Evolutionary conservation across 2,329 filamentous ascomycete genomes (phyloP).

Genomic region (Ophiocordyceps camponoti-saundersi): DNA sequence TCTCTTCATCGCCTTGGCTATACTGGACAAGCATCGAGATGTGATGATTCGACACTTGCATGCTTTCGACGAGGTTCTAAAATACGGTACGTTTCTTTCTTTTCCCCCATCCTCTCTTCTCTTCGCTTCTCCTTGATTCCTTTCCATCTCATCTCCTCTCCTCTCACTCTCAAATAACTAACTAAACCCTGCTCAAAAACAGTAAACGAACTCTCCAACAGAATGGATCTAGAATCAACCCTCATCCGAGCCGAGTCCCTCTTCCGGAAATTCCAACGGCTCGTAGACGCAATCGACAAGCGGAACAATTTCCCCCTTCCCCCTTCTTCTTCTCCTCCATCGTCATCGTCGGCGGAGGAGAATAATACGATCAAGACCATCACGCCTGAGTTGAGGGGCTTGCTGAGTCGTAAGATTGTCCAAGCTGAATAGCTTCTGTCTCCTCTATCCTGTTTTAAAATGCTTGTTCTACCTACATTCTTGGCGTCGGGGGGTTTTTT

Average conservation of each 20-base stretch:
- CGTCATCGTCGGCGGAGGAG: not conserved
- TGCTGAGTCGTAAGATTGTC: slow-evolving; percentile 24
- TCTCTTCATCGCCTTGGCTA: slow-evolving; percentile 82
- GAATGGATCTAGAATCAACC: slow-evolving; percentile 77
- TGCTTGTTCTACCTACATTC: not conserved
- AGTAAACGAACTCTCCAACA: slow-evolving; percentile 92
- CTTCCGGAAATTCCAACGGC: slow-evolving; percentile 73
- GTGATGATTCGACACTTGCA: slow-evolving; percentile 90
- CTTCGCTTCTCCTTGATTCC: not conserved
- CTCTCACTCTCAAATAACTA: slow-evolving; percentile 2
- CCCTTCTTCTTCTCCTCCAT: slow-evolving; percentile 4
- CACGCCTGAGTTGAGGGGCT: slow-evolving; percentile 36
- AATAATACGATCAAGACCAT: slow-evolving; percentile 13
- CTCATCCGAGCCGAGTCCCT: slow-evolving; percentile 77
- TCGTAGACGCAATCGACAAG: slow-evolving; percentile 83
- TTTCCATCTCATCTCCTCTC: too few species aligned
- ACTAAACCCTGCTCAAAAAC: too few species aligned
- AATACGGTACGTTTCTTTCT: slow-evolving; percentile 53
- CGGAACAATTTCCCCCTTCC: slow-evolving; percentile 65
- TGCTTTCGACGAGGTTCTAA: slow-evolving; percentile 92
- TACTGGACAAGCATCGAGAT: slow-evolving; percentile 88
- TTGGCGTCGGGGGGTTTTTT: too few species aligned
- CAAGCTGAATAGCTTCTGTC: not conserved
- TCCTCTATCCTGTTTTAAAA: too few species aligned
- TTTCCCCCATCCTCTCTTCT: not conserved